These are phyloP conservation scores for Gillenia trifoliata DNA, from an alignment of 306 rosid species.

Conservation along the genomic window DNA sequence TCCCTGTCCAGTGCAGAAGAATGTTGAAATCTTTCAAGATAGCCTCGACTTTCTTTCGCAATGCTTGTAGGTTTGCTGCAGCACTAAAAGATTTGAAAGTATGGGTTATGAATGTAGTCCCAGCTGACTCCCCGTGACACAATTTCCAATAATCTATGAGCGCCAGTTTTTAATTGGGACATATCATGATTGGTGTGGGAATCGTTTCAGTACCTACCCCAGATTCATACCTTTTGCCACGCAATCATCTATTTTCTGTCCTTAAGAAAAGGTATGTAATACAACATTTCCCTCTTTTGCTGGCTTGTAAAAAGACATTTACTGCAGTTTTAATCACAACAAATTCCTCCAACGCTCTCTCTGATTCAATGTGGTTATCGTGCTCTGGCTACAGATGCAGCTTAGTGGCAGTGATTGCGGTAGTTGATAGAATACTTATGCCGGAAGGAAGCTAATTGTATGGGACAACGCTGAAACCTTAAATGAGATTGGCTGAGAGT, in stretches of 20 bases:
- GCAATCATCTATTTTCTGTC: slow-evolving; percentile 59
- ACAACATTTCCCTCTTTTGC: too few species aligned
- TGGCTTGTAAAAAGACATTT: slow-evolving; percentile 1
- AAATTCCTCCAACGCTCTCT: slow-evolving; percentile 3
- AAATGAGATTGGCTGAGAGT: slow-evolving; percentile 51
- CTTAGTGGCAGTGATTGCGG: slow-evolving; percentile 56
- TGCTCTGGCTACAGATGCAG: slow-evolving; percentile 48
- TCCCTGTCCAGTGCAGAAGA: not conserved
- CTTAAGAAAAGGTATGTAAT: slow-evolving; percentile 46
- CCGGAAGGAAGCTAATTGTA: slow-evolving; percentile 61
- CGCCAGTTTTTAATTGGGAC: slow-evolving; percentile 74
- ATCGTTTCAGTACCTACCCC: slow-evolving; percentile 75
- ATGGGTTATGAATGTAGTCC: slow-evolving; percentile 88
- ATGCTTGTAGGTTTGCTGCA: slow-evolving; percentile 61
- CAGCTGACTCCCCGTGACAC: slow-evolving; percentile 66
- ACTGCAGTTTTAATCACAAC: not conserved
- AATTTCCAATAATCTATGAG: slow-evolving; percentile 59
- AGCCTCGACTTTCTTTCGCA: not conserved
- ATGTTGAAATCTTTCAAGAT: not conserved
- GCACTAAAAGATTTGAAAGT: slow-evolving; percentile 51
- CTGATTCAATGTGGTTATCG: slow-evolving; percentile 5
- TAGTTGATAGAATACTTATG: slow-evolving; percentile 76
- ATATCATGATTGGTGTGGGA: slow-evolving; percentile 89
- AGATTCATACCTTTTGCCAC: slow-evolving; percentile 72
- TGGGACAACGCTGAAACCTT: slow-evolving; percentile 56